A percentile compares a stretch with the other conserved stretches of the same genome.
phyloP scores from a whole-genome alignment of 116 monocot genomes.

The Posidonia oceanica region DNA sequence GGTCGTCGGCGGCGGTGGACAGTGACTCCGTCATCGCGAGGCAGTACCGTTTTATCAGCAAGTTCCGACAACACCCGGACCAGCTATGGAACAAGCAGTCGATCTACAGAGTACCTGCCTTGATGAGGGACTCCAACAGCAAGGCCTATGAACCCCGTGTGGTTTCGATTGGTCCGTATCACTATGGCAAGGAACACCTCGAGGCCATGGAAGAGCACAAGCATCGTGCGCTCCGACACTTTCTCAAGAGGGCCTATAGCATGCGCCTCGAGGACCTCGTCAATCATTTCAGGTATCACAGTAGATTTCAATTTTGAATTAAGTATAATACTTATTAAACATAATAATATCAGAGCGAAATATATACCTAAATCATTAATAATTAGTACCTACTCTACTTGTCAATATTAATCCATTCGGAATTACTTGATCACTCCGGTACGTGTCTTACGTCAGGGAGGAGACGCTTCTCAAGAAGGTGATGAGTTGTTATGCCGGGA shows the following conservation, averaged over 20 bases:
- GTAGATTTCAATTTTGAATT: background rate
- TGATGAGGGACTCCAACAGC: background rate
- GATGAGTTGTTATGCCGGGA: background rate
- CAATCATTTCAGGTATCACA: background rate
- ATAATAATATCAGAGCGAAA: too few species aligned
- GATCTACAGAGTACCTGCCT: constrained; percentile 3
- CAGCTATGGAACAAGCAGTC: constrained; percentile 1
- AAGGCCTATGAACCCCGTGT: constrained; percentile 13
- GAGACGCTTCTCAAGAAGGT: background rate
- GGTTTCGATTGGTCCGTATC: constrained; percentile 26
- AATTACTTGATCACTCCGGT: background rate
- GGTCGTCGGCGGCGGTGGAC: background rate
- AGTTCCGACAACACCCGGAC: background rate
- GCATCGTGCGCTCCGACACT: constrained; percentile 1
- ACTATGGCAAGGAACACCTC: constrained; percentile 7
- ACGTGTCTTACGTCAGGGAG: background rate
- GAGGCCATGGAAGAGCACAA: constrained; percentile 16
- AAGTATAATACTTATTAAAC: background rate
- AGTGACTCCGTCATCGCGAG: background rate
- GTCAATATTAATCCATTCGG: too few species aligned
- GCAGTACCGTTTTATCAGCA: constrained; percentile 4
- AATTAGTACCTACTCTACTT: too few species aligned
- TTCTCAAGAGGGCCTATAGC: background rate
- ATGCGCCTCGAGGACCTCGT: background rate
- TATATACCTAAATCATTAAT: background rate